Base-by-base conservation (phyloP, 2,329 filamentous ascomycete genomes). In the Beauveria rudraprayagi region DNA sequence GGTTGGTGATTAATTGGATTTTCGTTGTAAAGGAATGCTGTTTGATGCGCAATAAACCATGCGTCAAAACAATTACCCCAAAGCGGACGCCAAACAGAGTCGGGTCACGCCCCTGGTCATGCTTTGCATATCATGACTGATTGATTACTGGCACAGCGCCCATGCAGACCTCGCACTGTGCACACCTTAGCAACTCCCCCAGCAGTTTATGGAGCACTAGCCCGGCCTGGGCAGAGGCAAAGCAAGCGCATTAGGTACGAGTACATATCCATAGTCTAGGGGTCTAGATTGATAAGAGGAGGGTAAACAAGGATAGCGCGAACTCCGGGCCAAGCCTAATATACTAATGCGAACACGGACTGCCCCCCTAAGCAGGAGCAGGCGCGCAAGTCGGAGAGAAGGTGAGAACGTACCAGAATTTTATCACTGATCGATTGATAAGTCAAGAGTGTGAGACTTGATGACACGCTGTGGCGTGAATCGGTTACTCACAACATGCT, bases 81-180 rank as follows among this genome's bases (percentile, higher is more conserved):
- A 55, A 44, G 40, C 43, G 34, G 51, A 54, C 40, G n/a, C 41
- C 7, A 19, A 8, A 9, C 14, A 22, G 8, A 34, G 30, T 54
- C 11, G 37, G 24, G 40, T 24, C n/a, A 26, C 51, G 14, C 37
- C 34, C 46, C 46, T 41, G 44, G 56, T 51, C 56, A 52, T 51
- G 47, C 46, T 59, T 59, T 59, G 47, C 56, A 52, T 43, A 59
- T 59, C 56, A 43, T 59, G 56, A 59, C 47, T 52, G 56, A 59
- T 59, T 59, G 56, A 59, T 59, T 59, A 59, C 46, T 19, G 17
- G 44, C 30, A 48, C 44, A 47, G 55, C 7, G 9, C 30, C 10
- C 9, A 14, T 22, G 44, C 9, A 7, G 46, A n/a, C 3, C 11
- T 43, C 56, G 56, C 56, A 59, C 56, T 59, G 47, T 59, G 24